Conservation (phyloP, 176 grass and related monocot genomes). For the Miscanthus lutarioriparius region DNA sequence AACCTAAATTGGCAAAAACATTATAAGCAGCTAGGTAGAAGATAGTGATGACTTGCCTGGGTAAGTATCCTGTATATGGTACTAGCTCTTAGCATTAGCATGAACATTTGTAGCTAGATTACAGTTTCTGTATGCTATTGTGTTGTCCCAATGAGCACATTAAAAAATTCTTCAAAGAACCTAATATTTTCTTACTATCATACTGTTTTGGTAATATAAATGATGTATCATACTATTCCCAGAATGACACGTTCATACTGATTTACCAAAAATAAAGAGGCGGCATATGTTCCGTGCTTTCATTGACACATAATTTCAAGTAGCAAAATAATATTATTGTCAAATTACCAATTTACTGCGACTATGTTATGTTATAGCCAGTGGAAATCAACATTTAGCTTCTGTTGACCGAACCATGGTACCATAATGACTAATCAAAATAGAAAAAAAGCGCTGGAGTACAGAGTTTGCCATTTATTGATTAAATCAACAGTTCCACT, state of each 20-base stretch:
- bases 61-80: not conserved
- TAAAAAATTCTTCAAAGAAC: not conserved
- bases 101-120: not conserved
- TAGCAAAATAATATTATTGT: not conserved
- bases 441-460: not conserved
- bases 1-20: too few species aligned
- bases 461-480: not conserved
- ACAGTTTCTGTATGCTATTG: not conserved
- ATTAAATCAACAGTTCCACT: not conserved
- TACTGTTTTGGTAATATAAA: not conserved
- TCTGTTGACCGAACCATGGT: not conserved
- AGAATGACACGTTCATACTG: not conserved
- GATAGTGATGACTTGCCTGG: not conserved
- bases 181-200: not conserved
- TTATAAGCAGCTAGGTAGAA: slow-evolving; percentile 2
- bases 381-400: not conserved
- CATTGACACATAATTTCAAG: not conserved
- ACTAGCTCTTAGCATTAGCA: not conserved
- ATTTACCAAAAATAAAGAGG: not conserved
- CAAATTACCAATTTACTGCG: not conserved
- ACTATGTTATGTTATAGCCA: not conserved
- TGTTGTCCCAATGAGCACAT: not conserved
- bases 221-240: too few species aligned
- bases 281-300: not conserved
- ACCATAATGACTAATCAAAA: not conserved